Conservation (phyloP, 2,329 filamentous ascomycete genomes). For the Rhinocladiella similis region DNA sequence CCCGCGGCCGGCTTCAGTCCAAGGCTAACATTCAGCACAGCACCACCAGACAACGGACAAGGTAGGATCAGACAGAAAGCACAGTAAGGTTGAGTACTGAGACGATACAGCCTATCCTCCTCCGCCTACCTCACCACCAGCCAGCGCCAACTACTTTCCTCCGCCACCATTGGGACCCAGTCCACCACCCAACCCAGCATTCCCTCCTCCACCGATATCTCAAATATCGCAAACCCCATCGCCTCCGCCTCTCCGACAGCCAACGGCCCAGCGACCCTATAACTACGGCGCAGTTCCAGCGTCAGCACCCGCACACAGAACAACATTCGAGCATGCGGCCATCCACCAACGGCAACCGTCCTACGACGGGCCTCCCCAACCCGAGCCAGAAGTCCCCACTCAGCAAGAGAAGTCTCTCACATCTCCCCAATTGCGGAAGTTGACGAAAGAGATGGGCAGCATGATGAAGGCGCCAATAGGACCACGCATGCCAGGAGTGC, state of each 20-base stretch:
- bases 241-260: slow-evolving; percentile 26
- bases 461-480: slow-evolving; percentile 20
- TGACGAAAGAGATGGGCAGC: slow-evolving; percentile 22
- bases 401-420: slow-evolving; percentile 12
- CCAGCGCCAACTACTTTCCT: slow-evolving; percentile 27
- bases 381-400: slow-evolving; percentile 1
- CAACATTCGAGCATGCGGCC: slow-evolving; percentile 27
- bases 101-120: slow-evolving; percentile 30
- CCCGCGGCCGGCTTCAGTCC: neutral
- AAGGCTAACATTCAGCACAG: slow-evolving; percentile 14
- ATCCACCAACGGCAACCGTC: slow-evolving; percentile 23
- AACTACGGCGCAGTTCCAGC: slow-evolving; percentile 27
- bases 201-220: slow-evolving; percentile 24
- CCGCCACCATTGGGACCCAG: slow-evolving; percentile 31
- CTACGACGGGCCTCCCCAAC: slow-evolving; percentile 16
- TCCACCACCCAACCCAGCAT: slow-evolving; percentile 22
- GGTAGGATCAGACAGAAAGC: slow-evolving; percentile 6
- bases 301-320: slow-evolving; percentile 27
- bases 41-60: slow-evolving; percentile 24
- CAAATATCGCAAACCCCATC: slow-evolving; percentile 20
- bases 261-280: slow-evolving; percentile 25
- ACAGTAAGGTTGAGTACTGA: slow-evolving; percentile 1
- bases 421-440: slow-evolving; percentile 15
- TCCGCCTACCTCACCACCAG: slow-evolving; percentile 26
- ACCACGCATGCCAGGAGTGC: slow-evolving; percentile 40